Evolutionary conservation across 2,329 filamentous ascomycete species (phyloP).

Genomic region (Tolypocladium tundrense): DNA sequence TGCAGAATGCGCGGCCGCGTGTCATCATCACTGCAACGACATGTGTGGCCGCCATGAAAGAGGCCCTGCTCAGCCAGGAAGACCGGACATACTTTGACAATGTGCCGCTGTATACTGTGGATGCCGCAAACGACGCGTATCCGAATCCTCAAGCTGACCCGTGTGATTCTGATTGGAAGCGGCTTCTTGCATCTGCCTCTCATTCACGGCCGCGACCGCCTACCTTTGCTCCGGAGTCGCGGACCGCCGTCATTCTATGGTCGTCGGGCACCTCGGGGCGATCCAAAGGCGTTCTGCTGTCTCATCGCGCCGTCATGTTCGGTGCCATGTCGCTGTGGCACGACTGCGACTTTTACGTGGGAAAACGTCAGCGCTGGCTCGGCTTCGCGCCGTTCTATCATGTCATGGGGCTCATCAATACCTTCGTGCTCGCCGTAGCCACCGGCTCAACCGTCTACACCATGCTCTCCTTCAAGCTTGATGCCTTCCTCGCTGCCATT

Average conservation of each 20-base stretch:
- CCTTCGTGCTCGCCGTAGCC: neutral
- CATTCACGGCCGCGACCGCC: too few relatives aligned
- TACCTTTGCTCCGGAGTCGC: neutral
- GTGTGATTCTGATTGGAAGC: neutral
- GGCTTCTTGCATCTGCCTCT: neutral
- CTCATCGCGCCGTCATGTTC: neutral
- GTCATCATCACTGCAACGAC: neutral
- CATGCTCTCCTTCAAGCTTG: neutral
- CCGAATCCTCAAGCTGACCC: neutral
- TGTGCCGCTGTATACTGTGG: neutral
- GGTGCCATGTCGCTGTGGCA: neutral
- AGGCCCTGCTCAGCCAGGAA: neutral
- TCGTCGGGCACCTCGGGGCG: neutral
- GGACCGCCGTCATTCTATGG: neutral
- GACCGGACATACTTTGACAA: neutral
- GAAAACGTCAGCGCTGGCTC: neutral
- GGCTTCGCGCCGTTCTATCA: neutral
- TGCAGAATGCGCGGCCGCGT: neutral
- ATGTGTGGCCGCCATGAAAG: neutral
- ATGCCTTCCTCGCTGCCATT: neutral
- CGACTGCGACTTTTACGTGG: neutral
- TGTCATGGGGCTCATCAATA: neutral
- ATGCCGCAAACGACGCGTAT: neutral
- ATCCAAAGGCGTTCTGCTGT: neutral
- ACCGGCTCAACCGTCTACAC: neutral